Conservation (phyloP, 441 rosid species). For the Geranium incanum region DNA sequence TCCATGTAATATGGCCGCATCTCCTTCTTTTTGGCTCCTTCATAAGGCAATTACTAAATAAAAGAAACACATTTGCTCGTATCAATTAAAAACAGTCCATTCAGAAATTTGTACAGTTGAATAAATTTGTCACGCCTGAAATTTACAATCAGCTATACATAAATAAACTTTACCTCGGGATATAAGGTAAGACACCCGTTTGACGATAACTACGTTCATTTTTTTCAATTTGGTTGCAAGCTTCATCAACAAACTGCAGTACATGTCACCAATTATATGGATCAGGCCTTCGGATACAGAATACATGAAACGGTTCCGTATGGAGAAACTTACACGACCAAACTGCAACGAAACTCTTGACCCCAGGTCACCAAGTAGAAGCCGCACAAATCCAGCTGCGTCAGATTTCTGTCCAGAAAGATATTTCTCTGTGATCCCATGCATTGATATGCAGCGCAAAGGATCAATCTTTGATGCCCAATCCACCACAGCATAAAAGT, state of each 20-base stretch:
- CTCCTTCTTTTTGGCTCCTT: background rate
- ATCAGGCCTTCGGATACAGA: background rate
- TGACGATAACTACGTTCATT: constrained; percentile 86
- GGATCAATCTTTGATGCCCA: constrained; percentile 99
- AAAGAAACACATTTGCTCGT: background rate
- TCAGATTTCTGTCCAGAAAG: constrained; percentile 99
- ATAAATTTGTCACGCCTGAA: too few species aligned
- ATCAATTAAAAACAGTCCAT: background rate
- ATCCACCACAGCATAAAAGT: constrained; percentile 97
- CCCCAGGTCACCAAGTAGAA: constrained; percentile 92
- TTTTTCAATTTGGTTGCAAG: constrained; percentile 97
- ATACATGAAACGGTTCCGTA: constrained; percentile 12
- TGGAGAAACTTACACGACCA: constrained; percentile 53
- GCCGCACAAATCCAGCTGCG: constrained; percentile 98
- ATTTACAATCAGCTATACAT: background rate
- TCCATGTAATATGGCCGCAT: background rate
- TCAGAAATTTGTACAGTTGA: background rate
- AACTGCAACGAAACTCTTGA: constrained; percentile 91
- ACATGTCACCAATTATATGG: constrained; percentile 18
- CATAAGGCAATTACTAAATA: too few species aligned
- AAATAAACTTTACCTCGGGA: constrained; percentile 55
- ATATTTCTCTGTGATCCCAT: constrained; percentile 94
- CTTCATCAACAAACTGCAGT: constrained; percentile 93
- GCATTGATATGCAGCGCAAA: constrained; percentile 97
- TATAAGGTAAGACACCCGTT: constrained; percentile 82